These are phyloP conservation scores for Lentinula sp. DNA, from an alignment of 768 basidiomycete genomes.

Conservation along the genomic window DNA sequence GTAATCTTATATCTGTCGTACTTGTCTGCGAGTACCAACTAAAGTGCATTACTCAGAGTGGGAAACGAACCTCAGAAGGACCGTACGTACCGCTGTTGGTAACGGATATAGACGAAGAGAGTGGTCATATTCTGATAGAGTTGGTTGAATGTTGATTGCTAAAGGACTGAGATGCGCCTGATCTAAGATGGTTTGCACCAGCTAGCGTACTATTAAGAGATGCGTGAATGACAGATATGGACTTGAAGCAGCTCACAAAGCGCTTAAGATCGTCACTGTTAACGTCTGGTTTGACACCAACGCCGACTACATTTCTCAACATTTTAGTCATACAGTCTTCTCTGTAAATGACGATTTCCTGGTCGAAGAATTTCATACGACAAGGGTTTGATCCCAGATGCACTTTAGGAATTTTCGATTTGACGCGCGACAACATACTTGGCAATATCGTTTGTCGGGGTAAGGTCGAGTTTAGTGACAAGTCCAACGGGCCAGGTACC, in stretches of 20 bases:
- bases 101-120: conserved; percentile 88
- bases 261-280: conserved; percentile 78
- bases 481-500: conserved; percentile 90
- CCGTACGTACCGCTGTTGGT: conserved; percentile 72
- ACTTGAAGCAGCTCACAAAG: conserved; percentile 55
- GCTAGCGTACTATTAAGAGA: conserved; percentile 35
- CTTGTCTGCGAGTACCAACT: conserved; percentile 93
- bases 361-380: conserved; percentile 89
- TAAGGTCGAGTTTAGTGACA: conserved; percentile 72
- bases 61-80: neutral
- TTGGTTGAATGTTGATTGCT: conserved; percentile 78
- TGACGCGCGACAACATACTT: conserved; percentile 64
- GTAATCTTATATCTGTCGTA: conserved; percentile 95
- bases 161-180: conserved; percentile 93
- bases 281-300: conserved; percentile 79
- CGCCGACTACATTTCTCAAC: conserved; percentile 85
- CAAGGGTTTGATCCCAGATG: conserved; percentile 90
- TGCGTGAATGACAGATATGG: neutral
- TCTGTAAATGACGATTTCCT: conserved; percentile 91
- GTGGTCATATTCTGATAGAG: conserved; percentile 87
- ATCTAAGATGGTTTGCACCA: conserved; percentile 94
- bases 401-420: conserved; percentile 67
- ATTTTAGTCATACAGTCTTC: conserved; percentile 93
- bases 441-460: conserved; percentile 81
- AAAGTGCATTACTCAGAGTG: neutral